Percentiles rank a stretch among this genome's conserved stretches.
phyloP scores from a whole-genome alignment of 768 basidiomycete species.

The Phlegmacium glaucopus region DNA sequence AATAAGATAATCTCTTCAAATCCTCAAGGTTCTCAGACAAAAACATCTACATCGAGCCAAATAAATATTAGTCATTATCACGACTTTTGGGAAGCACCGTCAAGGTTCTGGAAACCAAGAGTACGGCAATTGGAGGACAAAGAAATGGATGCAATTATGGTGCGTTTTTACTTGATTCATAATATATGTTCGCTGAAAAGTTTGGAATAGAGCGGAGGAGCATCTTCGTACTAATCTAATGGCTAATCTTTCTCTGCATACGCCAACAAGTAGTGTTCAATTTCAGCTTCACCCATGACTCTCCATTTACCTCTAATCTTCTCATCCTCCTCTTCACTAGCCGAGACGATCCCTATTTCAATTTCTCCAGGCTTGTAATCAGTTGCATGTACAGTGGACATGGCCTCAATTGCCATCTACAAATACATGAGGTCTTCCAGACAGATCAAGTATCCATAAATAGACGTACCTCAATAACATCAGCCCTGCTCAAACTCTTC shows the following conservation, averaged over 20 bases:
- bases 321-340: conserved; percentile 63
- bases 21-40: conserved; percentile 8
- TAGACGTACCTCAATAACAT: conserved; percentile 83
- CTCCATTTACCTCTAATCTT: conserved; percentile 79
- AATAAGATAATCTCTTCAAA: conserved; percentile 30
- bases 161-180: conserved; percentile 26
- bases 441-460: not conserved
- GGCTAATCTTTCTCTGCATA: conserved; percentile 84
- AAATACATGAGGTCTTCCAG: not conserved
- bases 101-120: conserved; percentile 51
- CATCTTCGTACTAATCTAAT: conserved; percentile 53
- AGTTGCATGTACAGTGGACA: conserved; percentile 91
- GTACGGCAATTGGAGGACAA: conserved; percentile 44
- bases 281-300: conserved; percentile 72
- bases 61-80: conserved; percentile 20
- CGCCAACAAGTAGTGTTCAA: conserved; percentile 76
- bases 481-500: conserved; percentile 63
- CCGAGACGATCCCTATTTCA: conserved; percentile 92
- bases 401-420: conserved; percentile 91
- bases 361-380: conserved; percentile 96
- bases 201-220: conserved; percentile 59
- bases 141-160: conserved; percentile 69
- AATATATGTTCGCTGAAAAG: not conserved
- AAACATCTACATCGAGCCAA: conserved; percentile 6
- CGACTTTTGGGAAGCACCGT: conserved; percentile 69